These are phyloP conservation scores for Myxozyma neglecta DNA, from an alignment of 805 yeast genomes.

Conservation along the genomic window DNA sequence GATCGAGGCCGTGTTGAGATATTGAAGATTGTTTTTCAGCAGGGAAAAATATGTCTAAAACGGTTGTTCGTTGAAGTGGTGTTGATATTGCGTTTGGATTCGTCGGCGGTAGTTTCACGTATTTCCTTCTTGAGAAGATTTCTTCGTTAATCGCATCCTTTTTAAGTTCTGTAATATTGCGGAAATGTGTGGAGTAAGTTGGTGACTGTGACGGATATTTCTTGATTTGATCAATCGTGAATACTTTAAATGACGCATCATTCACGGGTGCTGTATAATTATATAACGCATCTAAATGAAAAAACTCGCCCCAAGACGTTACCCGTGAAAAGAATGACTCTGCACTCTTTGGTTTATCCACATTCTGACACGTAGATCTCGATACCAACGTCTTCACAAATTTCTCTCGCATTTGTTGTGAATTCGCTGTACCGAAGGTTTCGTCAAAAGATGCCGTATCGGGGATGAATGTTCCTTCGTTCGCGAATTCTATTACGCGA, in stretches of 20 bases:
- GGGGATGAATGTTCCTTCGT: background rate
- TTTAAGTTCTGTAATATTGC: background rate
- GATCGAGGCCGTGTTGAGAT: conserved; percentile 14
- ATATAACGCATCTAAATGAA: conserved; percentile 34
- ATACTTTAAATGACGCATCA: conserved; percentile 13
- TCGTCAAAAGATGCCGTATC: background rate
- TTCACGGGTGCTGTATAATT: conserved; percentile 22
- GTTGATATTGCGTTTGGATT: conserved; percentile 25
- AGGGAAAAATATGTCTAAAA: conserved; percentile 26
- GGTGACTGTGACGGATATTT: conserved; percentile 19
- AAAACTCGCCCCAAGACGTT: conserved; percentile 40
- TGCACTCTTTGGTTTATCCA: background rate
- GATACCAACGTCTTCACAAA: background rate
- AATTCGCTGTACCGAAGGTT: background rate
- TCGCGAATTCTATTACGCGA: conserved; percentile 5
- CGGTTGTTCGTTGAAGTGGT: conserved; percentile 16
- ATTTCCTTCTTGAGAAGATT: conserved; percentile 5
- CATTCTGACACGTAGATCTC: conserved; percentile 11
- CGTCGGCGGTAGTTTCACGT: conserved; percentile 25
- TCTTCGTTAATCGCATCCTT: background rate
- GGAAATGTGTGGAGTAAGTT: conserved; percentile 10
- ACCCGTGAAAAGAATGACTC: conserved; percentile 40
- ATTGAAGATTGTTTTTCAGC: conserved; percentile 14
- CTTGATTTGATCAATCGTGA: background rate
- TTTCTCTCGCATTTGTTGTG: background rate